Conservation (phyloP, 306 rosid genomes). For the Geum urbanum region DNA sequence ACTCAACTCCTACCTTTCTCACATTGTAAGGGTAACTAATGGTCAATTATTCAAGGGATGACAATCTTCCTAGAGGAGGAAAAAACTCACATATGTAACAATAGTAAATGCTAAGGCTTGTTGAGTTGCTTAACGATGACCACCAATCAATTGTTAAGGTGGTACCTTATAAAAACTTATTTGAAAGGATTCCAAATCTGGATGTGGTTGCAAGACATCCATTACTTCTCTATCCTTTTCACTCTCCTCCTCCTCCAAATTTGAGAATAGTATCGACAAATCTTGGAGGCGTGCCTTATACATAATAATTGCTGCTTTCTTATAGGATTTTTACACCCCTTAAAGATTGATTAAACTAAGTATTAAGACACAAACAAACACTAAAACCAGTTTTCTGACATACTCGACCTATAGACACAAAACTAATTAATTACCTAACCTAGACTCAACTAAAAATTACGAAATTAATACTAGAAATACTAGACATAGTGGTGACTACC, state of each 20-base stretch:
- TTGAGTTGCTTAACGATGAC: neutral
- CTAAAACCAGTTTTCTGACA: no score
- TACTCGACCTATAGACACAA: no score
- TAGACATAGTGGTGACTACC: no score
- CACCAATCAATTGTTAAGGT: slow-evolving; percentile 2
- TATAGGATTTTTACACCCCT: no score
- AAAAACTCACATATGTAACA: neutral
- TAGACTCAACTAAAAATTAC: no score
- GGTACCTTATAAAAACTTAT: neutral
- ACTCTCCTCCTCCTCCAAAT: no score
- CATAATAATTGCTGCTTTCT: neutral
- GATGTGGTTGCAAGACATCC: slow-evolving; percentile 5
- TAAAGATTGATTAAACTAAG: no score
- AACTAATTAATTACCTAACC: no score
- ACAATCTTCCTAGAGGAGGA: slow-evolving; percentile 13
- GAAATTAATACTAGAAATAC: no score
- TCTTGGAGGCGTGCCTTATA: neutral
- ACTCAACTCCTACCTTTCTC: slow-evolving; percentile 10
- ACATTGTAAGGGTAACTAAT: neutral
- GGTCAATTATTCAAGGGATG: neutral
- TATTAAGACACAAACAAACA: no score
- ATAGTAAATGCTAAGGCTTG: rapidly evolving
- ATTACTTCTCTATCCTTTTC: neutral
- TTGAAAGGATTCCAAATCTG: neutral
- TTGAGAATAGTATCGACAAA: neutral